phyloP scores from a whole-genome alignment of 2,329 filamentous ascomycete species.

The Diaporthe caulivora region DNA sequence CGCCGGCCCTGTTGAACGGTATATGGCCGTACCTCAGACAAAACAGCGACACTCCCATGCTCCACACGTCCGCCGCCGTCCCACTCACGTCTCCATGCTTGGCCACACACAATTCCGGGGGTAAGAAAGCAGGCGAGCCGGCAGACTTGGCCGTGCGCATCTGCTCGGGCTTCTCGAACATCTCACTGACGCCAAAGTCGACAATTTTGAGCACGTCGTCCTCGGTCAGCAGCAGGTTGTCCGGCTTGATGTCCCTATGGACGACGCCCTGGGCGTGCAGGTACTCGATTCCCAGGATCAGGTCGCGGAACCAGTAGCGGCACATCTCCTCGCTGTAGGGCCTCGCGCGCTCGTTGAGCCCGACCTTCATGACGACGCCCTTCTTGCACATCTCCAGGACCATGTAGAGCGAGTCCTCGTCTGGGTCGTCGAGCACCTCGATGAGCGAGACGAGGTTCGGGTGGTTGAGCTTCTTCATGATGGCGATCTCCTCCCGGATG shows the following conservation, averaged over 20 bases:
- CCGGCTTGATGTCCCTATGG: constrained; percentile 97
- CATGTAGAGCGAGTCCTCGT: constrained; percentile 98
- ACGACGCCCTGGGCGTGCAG: constrained; percentile 95
- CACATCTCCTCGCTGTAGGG: constrained; percentile 88
- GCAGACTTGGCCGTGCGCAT: constrained; percentile 96
- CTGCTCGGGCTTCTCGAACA: constrained; percentile 87
- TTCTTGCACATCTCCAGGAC: constrained; percentile 99
- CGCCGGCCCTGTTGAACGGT: constrained; percentile 83
- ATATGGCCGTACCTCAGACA: constrained; percentile 91
- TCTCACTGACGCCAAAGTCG: constrained; percentile 99
- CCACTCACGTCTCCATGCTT: constrained; percentile 91
- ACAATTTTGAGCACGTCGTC: constrained; percentile 97
- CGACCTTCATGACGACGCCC: constrained; percentile 96
- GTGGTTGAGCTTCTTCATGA: constrained; percentile 99
- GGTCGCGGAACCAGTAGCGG: constrained; percentile 92
- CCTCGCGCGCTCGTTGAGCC: constrained; percentile 83
- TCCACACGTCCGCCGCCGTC: constrained; percentile 95
- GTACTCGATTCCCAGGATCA: constrained; percentile 96
- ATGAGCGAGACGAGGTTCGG: constrained; percentile 93
- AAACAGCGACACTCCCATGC: constrained; percentile 95
- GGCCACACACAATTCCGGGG: constrained; percentile 89
- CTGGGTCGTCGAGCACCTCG: constrained; percentile 94
- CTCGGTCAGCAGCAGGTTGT: constrained; percentile 90
- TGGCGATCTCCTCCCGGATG: constrained; percentile 96
- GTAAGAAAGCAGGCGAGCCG: constrained; percentile 93